phyloP scores from a whole-genome alignment of 495 filamentous ascomycete species.

The Schizothecium vesticola region DNA sequence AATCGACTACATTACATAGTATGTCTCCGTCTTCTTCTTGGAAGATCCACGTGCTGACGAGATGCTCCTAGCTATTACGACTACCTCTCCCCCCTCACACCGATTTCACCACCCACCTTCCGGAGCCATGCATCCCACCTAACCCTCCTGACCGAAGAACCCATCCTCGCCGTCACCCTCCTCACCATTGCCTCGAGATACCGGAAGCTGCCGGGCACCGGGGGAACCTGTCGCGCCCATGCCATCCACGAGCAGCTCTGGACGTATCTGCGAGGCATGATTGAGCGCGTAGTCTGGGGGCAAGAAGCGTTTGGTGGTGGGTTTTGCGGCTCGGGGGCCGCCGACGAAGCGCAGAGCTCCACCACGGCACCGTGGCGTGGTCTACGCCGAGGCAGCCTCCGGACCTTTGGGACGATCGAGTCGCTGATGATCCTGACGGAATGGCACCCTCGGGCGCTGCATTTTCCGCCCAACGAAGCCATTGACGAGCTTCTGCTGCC shows the following conservation, averaged over 20 bases:
- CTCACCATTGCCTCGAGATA: conserved; percentile 88
- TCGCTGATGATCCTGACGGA: conserved; percentile 89
- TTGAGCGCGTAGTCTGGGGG: conserved; percentile 89
- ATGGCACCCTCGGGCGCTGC: conserved; percentile 91
- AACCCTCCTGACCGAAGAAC: conserved; percentile 78
- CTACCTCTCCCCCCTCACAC: conserved; percentile 83
- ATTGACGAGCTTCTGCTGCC: conserved; percentile 56
- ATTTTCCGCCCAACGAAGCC: conserved; percentile 85
- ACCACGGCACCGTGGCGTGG: conserved; percentile 55
- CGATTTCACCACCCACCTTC: conserved; percentile 82
- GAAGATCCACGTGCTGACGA: conserved; percentile 1
- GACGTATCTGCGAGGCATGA: conserved; percentile 89
- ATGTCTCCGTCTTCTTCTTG: conserved; percentile 24
- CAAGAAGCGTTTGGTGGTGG: conserved; percentile 90
- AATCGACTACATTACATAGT: conserved; percentile 91
- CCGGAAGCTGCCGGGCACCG: conserved; percentile 69
- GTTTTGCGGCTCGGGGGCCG: conserved; percentile 67
- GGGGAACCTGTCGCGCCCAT: conserved; percentile 74
- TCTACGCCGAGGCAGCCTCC: conserved; percentile 66
- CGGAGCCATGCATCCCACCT: conserved; percentile 66
- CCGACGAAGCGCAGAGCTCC: conserved; percentile 57
- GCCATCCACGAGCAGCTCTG: conserved; percentile 96
- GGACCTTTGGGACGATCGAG: conserved; percentile 90
- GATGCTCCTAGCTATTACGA: conserved; percentile 66
- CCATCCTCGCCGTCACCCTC: conserved; percentile 83